Conservation (phyloP, 192 early-diverging fungal genomes). For the Coemansia sp. region DNA sequence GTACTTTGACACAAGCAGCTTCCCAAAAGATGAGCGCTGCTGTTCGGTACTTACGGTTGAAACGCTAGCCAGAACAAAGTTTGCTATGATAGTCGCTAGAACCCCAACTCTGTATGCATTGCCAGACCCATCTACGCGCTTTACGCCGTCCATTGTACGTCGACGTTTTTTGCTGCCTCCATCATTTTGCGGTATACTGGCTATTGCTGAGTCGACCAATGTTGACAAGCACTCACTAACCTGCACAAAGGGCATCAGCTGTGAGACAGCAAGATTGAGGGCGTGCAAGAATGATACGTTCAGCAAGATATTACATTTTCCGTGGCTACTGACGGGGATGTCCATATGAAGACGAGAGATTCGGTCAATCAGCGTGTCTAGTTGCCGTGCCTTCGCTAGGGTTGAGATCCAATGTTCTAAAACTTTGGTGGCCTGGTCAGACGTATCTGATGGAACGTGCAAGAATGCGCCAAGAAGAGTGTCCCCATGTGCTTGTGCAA, state of each 20-base stretch:
- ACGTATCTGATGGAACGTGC: constrained; percentile 12
- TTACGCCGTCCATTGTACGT: not conserved
- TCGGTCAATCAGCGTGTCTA: constrained; percentile 28
- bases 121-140: not conserved
- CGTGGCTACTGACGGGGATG: not conserved
- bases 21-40: constrained; percentile 26
- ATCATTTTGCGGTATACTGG: not conserved
- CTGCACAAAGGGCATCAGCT: constrained; percentile 48
- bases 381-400: constrained; percentile 28
- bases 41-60: constrained; percentile 34
- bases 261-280: constrained; percentile 23
- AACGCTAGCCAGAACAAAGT: constrained; percentile 32
- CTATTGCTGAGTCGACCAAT: constrained; percentile 20
- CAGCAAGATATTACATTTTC: constrained; percentile 18
- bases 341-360: constrained; percentile 11
- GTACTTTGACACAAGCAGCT: constrained; percentile 14
- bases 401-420: constrained; percentile 27
- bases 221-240: constrained; percentile 7
- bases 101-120: constrained; percentile 5
- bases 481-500: constrained; percentile 20
- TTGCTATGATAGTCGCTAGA: constrained; percentile 23
- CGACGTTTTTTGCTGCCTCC: constrained; percentile 23
- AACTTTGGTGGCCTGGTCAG: not conserved
- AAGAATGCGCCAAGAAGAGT: constrained; percentile 21
- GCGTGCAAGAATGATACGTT: constrained; percentile 18